Evolutionary conservation across 1,139 yeast species (phyloP).

Genomic region (Taphrina flavorubra): DNA sequence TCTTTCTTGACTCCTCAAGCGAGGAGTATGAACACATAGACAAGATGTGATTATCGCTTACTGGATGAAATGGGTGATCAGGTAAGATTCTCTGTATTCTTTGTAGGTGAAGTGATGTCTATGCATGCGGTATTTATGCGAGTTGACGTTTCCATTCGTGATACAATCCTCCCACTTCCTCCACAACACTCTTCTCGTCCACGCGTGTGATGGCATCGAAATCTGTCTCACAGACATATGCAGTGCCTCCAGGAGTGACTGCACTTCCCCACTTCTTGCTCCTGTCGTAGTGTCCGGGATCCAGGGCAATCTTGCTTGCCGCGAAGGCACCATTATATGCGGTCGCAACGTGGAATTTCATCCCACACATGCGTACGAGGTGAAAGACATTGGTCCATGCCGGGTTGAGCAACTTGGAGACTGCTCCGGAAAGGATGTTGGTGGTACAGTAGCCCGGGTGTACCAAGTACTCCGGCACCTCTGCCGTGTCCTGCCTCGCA

Average conservation of each 20-base stretch:
- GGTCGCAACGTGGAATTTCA: slow-evolving; percentile 83
- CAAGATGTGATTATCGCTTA: too few species aligned
- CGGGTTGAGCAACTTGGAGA: slow-evolving; percentile 77
- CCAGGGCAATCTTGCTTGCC: slow-evolving; percentile 65
- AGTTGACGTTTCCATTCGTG: slow-evolving; percentile 21
- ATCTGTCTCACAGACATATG: slow-evolving; percentile 22
- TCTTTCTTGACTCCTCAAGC: too few species aligned
- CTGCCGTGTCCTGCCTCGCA: slow-evolving; percentile 56
- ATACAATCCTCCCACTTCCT: slow-evolving; percentile 48
- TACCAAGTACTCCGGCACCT: slow-evolving; percentile 72
- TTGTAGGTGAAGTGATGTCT: too few species aligned
- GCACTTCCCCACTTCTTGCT: slow-evolving; percentile 47
- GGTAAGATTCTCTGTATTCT: too few species aligned
- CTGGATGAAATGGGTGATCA: too few species aligned
- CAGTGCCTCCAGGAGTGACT: slow-evolving; percentile 49
- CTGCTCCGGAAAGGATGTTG: slow-evolving; percentile 75
- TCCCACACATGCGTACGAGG: slow-evolving; percentile 79
- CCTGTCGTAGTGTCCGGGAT: slow-evolving; percentile 23
- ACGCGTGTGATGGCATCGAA: slow-evolving; percentile 38
- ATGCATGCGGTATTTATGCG: background rate
- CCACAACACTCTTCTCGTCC: slow-evolving; percentile 53
- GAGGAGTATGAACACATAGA: too few species aligned
- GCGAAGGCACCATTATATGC: slow-evolving; percentile 92
- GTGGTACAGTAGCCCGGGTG: slow-evolving; percentile 96
- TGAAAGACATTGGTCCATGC: slow-evolving; percentile 78